Evolutionary conservation across 768 basidiomycete species (phyloP).

Genomic region (Rhodotorula taiwanensis): DNA sequence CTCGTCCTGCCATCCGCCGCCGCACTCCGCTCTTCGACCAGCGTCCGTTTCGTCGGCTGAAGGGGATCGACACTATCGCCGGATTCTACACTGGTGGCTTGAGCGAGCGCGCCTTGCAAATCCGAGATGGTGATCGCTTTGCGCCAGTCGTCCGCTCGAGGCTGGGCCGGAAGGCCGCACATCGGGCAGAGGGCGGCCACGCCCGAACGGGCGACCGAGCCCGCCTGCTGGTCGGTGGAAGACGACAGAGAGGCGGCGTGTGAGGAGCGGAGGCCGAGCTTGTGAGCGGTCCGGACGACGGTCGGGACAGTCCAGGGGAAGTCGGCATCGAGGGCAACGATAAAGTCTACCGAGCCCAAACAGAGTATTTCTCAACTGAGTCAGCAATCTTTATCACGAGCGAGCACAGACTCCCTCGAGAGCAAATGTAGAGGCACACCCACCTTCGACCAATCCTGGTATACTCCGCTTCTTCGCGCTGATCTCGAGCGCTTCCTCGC

Average conservation of each 20-base stretch:
- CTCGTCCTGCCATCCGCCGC: neutral
- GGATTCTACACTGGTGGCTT: neutral
- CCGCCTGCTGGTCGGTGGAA: too few species aligned
- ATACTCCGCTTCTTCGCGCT: slow-evolving; percentile 23
- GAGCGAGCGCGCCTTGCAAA: neutral
- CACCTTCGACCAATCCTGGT: slow-evolving; percentile 31
- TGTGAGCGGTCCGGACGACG: slow-evolving; percentile 38
- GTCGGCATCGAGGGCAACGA: slow-evolving; percentile 28
- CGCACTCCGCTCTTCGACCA: neutral
- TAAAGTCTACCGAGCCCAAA: slow-evolving; percentile 18
- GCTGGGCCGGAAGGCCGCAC: slow-evolving; percentile 29
- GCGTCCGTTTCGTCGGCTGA: neutral
- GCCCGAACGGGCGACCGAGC: neutral
- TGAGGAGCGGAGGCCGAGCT: slow-evolving; percentile 32
- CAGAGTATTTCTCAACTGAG: too few species aligned
- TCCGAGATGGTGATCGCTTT: slow-evolving; percentile 28
- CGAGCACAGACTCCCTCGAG: too few species aligned
- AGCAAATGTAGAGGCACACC: too few species aligned
- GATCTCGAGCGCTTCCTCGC: neutral
- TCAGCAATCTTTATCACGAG: too few species aligned
- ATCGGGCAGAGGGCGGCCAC: slow-evolving; percentile 6
- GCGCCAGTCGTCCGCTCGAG: slow-evolving; percentile 19
- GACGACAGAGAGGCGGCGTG: neutral
- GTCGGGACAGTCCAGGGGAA: slow-evolving; percentile 40
- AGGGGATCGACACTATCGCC: too few species aligned